Evolutionary conservation across 805 yeast species (phyloP), one percentile per base, ranked within the genome.

Genomic region (Candida corydali): DNA sequence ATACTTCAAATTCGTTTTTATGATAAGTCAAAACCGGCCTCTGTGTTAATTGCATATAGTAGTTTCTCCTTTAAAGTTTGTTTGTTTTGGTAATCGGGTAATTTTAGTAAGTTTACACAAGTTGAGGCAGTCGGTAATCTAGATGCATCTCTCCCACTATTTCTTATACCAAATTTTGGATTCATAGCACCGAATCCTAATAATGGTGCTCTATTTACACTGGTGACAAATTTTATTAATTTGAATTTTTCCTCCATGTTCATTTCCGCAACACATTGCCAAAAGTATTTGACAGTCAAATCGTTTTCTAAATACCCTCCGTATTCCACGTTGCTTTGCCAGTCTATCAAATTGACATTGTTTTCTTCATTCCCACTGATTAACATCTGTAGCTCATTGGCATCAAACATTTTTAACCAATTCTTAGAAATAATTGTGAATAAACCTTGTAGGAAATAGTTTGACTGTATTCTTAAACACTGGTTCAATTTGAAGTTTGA

Each of bases 51-150:
- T 1, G 96, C 78, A 55, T 83, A 86, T 17, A 87, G 53, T 36
- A 91, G 59, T 55, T 88, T 89, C 29, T 71, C 61, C 39, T 70
- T 70, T 29, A 93, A 60, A 2, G 72, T 17, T 27, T 66, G 57
- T 49, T 79, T 82, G 46, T 82, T 64, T 45, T 65, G 61, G 56
- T 93, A 93, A 53, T 88, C 83, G 0, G 98, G 98, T 18, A 93
- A 58, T 51, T 83, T 88, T 42, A 93, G 64, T 39, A 93, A 59
- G 52, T 93, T 93, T 20, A 88, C 86, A 67, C 98, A 93, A 0
- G 98, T 93, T 0, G 96, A 79, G 0, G 98, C 84, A 0, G 97
- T 86, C 0, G 98, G 98, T 26, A 93, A 63, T 20, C 94, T 63
- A 2, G 66, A 68, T 2, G 51, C 45, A 18, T 75, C 75, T 11